phyloP scores from a whole-genome alignment of 805 yeast species.

The Sungouiella blattae region DNA sequence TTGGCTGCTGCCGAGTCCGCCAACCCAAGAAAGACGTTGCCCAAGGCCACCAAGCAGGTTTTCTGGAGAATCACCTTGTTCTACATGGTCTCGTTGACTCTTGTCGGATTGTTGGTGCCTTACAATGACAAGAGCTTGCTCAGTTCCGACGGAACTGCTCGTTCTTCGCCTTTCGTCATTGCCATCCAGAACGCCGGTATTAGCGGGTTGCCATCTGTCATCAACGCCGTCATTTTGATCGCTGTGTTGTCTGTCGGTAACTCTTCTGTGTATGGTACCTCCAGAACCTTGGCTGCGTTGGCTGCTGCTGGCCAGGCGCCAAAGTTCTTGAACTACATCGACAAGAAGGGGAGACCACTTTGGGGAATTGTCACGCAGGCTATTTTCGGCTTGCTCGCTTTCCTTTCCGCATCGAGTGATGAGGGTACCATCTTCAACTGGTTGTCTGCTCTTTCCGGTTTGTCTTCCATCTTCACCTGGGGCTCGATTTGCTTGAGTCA shows the following conservation, averaged over 20 bases:
- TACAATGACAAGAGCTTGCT: not conserved
- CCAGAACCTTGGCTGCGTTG: constrained; percentile 3
- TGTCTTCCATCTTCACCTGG: constrained; percentile 6
- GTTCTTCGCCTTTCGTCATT: constrained; percentile 4
- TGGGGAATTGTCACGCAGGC: constrained; percentile 1
- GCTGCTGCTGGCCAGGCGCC: constrained; percentile 5
- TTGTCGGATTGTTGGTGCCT: constrained; percentile 4
- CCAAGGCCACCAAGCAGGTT: constrained; percentile 6
- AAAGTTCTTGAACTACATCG: constrained; percentile 3
- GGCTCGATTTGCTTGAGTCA: constrained; percentile 3
- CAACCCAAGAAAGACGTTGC: constrained; percentile 2
- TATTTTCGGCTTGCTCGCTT: constrained; percentile 3
- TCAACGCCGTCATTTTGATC: constrained; percentile 5
- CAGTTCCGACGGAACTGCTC: constrained; percentile 1
- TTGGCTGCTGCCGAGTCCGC: constrained; percentile 6
- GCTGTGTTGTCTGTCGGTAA: constrained; percentile 5
- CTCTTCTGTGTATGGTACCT: constrained; percentile 3
- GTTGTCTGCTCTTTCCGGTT: constrained; percentile 2
- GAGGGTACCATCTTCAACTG: constrained; percentile 2
- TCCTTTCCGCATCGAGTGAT: constrained; percentile 3
- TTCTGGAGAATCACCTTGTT: constrained; percentile 4
- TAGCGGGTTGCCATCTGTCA: constrained; percentile 4
- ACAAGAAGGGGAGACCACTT: constrained; percentile 4
- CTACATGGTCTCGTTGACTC: constrained; percentile 3
- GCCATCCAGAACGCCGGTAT: constrained; percentile 5